Base-by-base conservation (phyloP, 495 filamentous ascomycete genomes). In the Neurospora intermedia region DNA sequence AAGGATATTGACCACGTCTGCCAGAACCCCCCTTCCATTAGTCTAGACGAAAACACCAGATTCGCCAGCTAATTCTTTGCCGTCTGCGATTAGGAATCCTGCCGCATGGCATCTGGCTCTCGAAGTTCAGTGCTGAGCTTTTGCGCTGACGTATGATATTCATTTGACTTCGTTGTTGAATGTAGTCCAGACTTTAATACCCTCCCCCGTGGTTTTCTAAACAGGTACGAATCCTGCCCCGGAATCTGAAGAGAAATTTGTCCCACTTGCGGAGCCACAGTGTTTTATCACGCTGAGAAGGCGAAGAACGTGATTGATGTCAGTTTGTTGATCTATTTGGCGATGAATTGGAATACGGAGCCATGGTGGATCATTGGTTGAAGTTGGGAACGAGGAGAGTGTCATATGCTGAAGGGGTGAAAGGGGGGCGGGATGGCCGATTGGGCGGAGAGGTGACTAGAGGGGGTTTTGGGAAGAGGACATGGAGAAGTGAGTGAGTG, bases 51-150 rank as follows among this genome's bases (percentile, higher is more conserved):
- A 15, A 69, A 39, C 1, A 18, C 43, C n/a, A 39, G 6, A 0
- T 66, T 66, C 15, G 27, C 75, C n/a, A 86, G 83, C 66, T 93
- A 89, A 80, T 81, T 91, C 3, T 87, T 89, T 10, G 90, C 89
- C 6, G 86, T 87, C n/a, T 93, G 91, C 77, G 84, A 85, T 0
- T 93, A 91, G 79, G 80, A 77, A 6, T 87, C 87, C 3, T 94
- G 91, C 79, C 87, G 91, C 38, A 78, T 88, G 11, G 79, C 82
- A 6, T 86, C 87, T 5, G 91, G 91, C 4, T 90, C 89, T n/a
- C 77, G 90, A 92, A 69, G 87, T 91, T 70, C 89, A 91, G 74
- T 79, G 84, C 10, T 94, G 91, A 90, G 85, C 88, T 0, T 93
- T 92, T 73, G 80, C 92, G 18, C 90, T 90, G 6, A 85, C 85